Conservation (phyloP, 208 protist species). For the Acanthamoeba lenticulata region DNA sequence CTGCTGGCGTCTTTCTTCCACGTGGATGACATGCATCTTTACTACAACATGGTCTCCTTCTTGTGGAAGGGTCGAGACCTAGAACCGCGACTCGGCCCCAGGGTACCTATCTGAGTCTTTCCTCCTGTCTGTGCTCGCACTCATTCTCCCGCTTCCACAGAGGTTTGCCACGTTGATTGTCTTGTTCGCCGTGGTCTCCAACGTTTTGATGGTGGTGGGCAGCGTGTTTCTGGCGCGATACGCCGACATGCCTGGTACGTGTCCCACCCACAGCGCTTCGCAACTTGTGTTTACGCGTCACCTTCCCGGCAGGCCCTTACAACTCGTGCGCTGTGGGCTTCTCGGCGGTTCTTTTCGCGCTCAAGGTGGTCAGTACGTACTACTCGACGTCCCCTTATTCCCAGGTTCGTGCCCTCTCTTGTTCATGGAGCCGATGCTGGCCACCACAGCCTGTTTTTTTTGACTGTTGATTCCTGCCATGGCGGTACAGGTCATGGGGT, state of each 20-base stretch:
- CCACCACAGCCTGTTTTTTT: neutral
- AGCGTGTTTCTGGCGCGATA: neutral
- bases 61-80: conserved; percentile 27
- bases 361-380: conserved; percentile 62
- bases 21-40: conserved; percentile 69
- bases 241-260: conserved; percentile 20
- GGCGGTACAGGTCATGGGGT: neutral
- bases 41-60: conserved; percentile 68
- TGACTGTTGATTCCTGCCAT: neutral
- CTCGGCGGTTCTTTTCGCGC: conserved; percentile 68
- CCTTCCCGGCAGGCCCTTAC: conserved; percentile 1
- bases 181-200: conserved; percentile 46
- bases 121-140: neutral
- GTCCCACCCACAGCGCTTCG: too few relatives aligned
- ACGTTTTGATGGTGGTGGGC: conserved; percentile 56
- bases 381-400: conserved; percentile 54
- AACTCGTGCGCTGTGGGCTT: conserved; percentile 69
- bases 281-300: neutral
- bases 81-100: neutral
- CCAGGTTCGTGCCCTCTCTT: neutral
- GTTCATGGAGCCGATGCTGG: too few relatives aligned
- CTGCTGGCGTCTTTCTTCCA: conserved; percentile 60
- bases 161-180: conserved; percentile 49
- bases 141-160: conserved; percentile 19
- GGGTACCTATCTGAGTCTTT: neutral